Evolutionary conservation across 2,329 filamentous ascomycete genomes (phyloP).

Genomic region (Rutstroemia sp.): DNA sequence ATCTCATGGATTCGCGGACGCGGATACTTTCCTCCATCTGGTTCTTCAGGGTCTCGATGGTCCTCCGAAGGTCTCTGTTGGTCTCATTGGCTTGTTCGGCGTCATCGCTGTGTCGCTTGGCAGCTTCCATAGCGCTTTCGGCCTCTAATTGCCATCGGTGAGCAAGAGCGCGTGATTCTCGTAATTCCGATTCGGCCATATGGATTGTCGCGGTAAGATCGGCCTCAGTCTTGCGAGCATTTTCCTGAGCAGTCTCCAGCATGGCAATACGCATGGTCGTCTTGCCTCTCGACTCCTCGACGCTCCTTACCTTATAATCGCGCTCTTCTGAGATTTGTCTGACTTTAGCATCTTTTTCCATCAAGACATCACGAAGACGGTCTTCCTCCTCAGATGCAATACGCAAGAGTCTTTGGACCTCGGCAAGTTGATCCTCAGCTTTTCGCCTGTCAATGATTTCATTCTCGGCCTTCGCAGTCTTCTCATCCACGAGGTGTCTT

Average conservation of each 20-base stretch:
- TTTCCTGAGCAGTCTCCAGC: constrained; percentile 59
- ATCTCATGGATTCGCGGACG: constrained; percentile 74
- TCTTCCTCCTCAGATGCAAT: constrained; percentile 66
- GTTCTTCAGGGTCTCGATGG: constrained; percentile 63
- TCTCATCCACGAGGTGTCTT: constrained; percentile 57
- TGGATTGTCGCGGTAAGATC: constrained; percentile 51
- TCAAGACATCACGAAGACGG: constrained; percentile 57
- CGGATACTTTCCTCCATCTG: constrained; percentile 83
- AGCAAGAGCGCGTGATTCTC: constrained; percentile 47
- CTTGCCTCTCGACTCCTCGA: constrained; percentile 50
- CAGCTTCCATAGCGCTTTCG: constrained; percentile 55
- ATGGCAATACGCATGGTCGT: constrained; percentile 55
- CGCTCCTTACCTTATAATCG: constrained; percentile 54
- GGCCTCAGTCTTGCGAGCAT: constrained; percentile 43
- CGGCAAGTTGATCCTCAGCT: constrained; percentile 64
- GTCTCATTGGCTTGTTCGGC: constrained; percentile 48
- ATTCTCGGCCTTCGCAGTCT: constrained; percentile 45
- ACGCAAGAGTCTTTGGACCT: constrained; percentile 62
- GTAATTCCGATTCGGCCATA: constrained; percentile 46
- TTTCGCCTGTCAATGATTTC: constrained; percentile 57
- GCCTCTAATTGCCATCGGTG: constrained; percentile 55
- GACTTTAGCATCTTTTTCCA: constrained; percentile 61
- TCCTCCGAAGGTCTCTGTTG: constrained; percentile 68
- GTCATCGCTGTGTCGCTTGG: constrained; percentile 54
- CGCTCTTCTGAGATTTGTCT: constrained; percentile 62